Base-by-base conservation (phyloP, 148 eudicot species). In the Tetragonia tetragonoides region DNA sequence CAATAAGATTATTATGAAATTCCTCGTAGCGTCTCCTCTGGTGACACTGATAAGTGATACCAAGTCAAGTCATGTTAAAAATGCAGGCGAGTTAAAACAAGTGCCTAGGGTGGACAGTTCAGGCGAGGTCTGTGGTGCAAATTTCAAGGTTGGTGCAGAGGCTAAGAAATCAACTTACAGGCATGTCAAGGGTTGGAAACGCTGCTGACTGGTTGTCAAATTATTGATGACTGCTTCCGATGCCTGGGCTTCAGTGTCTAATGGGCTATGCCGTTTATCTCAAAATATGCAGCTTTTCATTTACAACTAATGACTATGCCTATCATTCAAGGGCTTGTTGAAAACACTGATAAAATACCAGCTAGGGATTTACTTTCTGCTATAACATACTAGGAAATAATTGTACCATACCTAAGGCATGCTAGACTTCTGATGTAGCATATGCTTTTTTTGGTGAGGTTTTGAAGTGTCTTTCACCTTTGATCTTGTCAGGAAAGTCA, bases 61-160 rank as follows among this genome's bases (percentile, higher is more conserved):
- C 34, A 28, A 28, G 34, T 28, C 34, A 28, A 28, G 34, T 28
- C 34, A 28, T 28, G 34, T 28, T 28, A 28, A 28, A 28, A 28
- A 28, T 28, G 34, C 34, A 28, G 90, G 89, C 21, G 91, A 85
- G 85, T 46, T 93, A 69, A 93, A 90, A 87, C 80, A 94, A 34
- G 93, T 90, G 80, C 97, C 98, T 14, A 84, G 98, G 82, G 88
- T 89, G 67, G 98, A 90, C 81, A 88, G 97, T 75, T 89, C 92
- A 9, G 98, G 98, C n/a, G 85, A 91, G 73, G 90, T 90, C 51
- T 93, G 91, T 42, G 94, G 94, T 70, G 87, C 94, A 51, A 87
- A 83, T 70, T 93, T 91, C 79, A 88, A 86, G 82, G 98, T 93
- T 44, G 98, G 91, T 42, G 49, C 86, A 1, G 90, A 85, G 61